Evolutionary conservation across 2,329 filamentous ascomycete genomes (phyloP), one percentile per base, ranked within the genome.

Genomic region (Talaromyces amestolkiae): DNA sequence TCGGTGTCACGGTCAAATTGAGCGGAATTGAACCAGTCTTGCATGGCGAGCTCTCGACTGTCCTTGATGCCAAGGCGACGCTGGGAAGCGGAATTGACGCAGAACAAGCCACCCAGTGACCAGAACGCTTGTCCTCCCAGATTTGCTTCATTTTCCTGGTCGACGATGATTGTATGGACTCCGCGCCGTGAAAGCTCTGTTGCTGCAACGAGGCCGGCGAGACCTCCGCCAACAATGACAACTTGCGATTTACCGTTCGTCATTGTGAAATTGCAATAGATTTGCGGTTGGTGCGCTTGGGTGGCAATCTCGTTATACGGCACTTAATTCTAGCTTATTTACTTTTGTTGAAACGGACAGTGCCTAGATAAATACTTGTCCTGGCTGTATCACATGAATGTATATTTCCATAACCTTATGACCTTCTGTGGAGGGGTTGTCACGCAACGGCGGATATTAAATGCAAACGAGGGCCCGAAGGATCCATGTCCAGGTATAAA

Each of bases 51-150:
- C 69, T 82, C 82, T 65, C 82, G 83, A 61, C 80, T 83, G 76
- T 88, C 86, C 67, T 79, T 80, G 76, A 88, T 86, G 69, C 86
- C 86, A 73, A 84, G 78, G 63, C 83, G 81, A 3, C 86, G 82
- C 77, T 88, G 86, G 68, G 83, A 79, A 9, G 81, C 71, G 9
- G 85, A 86, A 75, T 88, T 74, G 64, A 88, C 86, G 74, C 83
- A 80, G 76, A 88, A 88, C 31, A 88, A 72, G 41, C 86, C 86
- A 39, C 86, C 86, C 1, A 88, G 81, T 3, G 86, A 88, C 85
- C 86, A 88, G 72, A 87, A 88, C 7, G 86, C 86, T 73, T 88
- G 86, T 2, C 86, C 86, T 66, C 86, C 86, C 10, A 88, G 78
- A 69, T 81, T 87, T 67, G 79, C 74, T 35, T 78, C 80, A 65